Conservation (phyloP, 108 stramenopile species). For the Cyclotella sp. region DNA sequence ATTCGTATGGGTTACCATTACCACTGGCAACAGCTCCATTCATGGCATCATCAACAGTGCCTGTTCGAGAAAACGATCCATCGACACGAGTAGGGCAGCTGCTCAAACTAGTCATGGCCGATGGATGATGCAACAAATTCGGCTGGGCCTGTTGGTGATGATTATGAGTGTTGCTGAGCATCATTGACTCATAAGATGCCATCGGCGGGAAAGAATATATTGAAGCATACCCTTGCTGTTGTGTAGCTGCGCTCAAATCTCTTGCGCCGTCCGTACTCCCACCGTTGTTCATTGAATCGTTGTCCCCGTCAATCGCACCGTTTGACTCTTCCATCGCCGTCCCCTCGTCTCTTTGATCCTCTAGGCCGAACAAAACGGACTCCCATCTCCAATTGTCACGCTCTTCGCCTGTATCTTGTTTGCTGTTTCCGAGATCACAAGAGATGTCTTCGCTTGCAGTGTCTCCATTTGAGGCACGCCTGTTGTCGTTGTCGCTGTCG, state of each 20-base stretch:
- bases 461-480: background rate
- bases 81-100: constrained; percentile 32
- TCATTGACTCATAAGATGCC: background rate
- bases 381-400: background rate
- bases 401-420: background rate
- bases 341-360: background rate
- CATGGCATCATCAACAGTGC: background rate
- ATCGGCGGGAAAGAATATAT: background rate
- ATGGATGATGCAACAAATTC: constrained; percentile 15
- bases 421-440: background rate
- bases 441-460: background rate
- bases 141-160: constrained; percentile 10
- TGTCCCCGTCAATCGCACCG: too few species aligned
- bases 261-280: background rate
- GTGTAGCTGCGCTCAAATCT: background rate
- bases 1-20: background rate
- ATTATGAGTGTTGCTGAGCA: background rate
- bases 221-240: background rate
- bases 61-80: background rate
- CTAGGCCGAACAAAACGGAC: background rate
- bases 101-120: constrained; percentile 40
- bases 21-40: background rate
- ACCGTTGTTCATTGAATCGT: too few species aligned
- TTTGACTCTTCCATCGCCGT: too few species aligned
- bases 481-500: background rate